Conservation (phyloP, 1,139 yeast species). For the Diutina mesorugosa region DNA sequence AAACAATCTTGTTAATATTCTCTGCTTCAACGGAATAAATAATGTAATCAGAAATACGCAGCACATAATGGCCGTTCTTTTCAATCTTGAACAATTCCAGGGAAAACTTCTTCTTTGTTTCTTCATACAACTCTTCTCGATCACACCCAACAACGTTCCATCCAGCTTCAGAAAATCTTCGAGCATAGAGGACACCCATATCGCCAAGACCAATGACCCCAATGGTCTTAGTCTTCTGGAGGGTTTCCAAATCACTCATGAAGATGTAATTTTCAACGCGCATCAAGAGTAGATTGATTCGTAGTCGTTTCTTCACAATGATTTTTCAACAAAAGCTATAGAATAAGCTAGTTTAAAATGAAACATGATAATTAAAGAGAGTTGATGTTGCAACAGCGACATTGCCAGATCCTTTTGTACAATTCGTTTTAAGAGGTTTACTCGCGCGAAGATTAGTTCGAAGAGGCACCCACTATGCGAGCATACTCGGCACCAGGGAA, state of each 20-base stretch:
- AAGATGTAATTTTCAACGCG: not conserved
- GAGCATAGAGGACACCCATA: constrained; percentile 87
- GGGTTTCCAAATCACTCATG: not conserved
- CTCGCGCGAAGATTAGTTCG: too few relatives aligned
- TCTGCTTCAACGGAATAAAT: constrained; percentile 90
- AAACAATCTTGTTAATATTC: constrained; percentile 57
- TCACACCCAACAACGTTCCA: constrained; percentile 93
- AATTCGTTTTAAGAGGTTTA: too few relatives aligned
- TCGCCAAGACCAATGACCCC: constrained; percentile 96
- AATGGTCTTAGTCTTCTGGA: constrained; percentile 28
- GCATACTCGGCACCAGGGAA: constrained; percentile 67
- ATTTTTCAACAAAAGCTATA: too few relatives aligned
- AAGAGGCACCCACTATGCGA: not conserved
- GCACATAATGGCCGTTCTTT: constrained; percentile 69
- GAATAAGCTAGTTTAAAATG: too few relatives aligned
- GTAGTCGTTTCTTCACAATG: too few relatives aligned
- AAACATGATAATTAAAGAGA: too few relatives aligned
- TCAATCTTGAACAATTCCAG: constrained; percentile 41
- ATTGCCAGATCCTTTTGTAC: too few relatives aligned
- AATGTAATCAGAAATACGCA: constrained; percentile 67
- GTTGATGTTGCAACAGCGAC: too few relatives aligned
- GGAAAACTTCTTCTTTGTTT: constrained; percentile 26
- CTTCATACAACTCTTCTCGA: constrained; percentile 50
- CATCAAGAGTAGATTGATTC: not conserved
- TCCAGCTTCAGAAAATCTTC: constrained; percentile 65